phyloP scores from a whole-genome alignment of 2,329 filamentous ascomycete species.

The Metarhizium album region DNA sequence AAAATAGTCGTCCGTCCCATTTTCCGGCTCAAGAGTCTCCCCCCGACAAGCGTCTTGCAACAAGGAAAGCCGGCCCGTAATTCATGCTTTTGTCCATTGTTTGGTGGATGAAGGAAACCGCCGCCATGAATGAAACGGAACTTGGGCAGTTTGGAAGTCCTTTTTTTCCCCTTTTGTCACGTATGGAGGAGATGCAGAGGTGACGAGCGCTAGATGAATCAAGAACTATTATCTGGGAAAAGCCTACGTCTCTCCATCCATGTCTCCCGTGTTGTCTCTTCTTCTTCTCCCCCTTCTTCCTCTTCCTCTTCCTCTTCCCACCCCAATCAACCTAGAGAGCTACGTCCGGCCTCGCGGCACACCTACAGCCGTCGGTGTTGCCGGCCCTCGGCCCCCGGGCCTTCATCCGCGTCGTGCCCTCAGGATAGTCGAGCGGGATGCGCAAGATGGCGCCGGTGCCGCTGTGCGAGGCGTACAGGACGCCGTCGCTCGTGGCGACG shows the following conservation, averaged over 20 bases:
- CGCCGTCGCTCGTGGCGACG: constrained; percentile 4
- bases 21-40: not conserved
- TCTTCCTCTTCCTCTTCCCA: not conserved
- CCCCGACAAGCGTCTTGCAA: not conserved
- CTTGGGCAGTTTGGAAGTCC: too few relatives aligned
- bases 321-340: not conserved
- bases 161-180: too few relatives aligned
- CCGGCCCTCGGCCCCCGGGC: not conserved
- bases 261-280: not conserved
- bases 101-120: not conserved
- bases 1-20: not conserved
- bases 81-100: not conserved
- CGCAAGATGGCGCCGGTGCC: not conserved
- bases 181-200: not conserved
- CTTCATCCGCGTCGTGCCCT: not conserved
- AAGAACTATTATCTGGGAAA: not conserved
- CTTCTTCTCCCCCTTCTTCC: too few relatives aligned
- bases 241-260: not conserved
- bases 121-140: too few relatives aligned
- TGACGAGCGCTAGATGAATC: not conserved
- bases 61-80: not conserved
- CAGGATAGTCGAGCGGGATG: not conserved
- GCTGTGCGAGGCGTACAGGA: constrained; percentile 5
- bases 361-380: not conserved
- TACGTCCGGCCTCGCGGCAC: not conserved